Evolutionary conservation across 2,329 filamentous ascomycete species (phyloP), one percentile per base, ranked within the genome.

Genomic region (Diaporthe sp.): DNA sequence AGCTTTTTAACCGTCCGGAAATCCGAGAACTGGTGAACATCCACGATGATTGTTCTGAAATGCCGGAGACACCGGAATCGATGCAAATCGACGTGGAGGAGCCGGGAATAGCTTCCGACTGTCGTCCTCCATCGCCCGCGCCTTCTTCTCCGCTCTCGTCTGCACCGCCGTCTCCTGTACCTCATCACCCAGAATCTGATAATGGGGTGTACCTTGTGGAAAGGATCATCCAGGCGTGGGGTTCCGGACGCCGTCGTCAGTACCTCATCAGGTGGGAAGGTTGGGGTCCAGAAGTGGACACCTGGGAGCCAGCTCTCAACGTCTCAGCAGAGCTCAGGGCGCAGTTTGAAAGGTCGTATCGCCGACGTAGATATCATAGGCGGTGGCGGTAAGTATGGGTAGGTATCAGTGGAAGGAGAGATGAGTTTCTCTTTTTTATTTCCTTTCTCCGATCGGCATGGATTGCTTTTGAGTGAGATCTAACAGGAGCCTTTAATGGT

Each of bases 241-340:
- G 61, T 19, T 28, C 42, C 10, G 13, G 13, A 8, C 12, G 13
- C 1, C 9, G 10, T 22, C 61, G 61, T 2, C 28, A 67, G 13
- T 67, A 49, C 12, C 61, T 67, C 42, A 67, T 67, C 2, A 31
- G 28, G 19, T 67, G 61, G 61, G 15, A 13, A 7, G 61, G 61
- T 2, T 67, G 25, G 25, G 42, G 28, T 3, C 17, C 19, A 0
- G 61, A 67, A 19, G 25, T n/a, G 1, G 28, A 67, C 28, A 22
- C 22, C 12, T 67, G 61, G 61, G 61, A 67, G 28, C 61, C 61
- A 13, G 61, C 61, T 34, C 15, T 1, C 5, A 49, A 67, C 9
- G 61, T 67, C 28, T 34, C 42, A 4, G 42, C 7, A 8, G 42
- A 67, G 3, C 61, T 67, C 12, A 49, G 22, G 7, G 44, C 28